A percentile compares a stretch with the other conserved stretches of the same genome.
phyloP scores from a whole-genome alignment of 257 asterid species.

The Salvia splendens region DNA sequence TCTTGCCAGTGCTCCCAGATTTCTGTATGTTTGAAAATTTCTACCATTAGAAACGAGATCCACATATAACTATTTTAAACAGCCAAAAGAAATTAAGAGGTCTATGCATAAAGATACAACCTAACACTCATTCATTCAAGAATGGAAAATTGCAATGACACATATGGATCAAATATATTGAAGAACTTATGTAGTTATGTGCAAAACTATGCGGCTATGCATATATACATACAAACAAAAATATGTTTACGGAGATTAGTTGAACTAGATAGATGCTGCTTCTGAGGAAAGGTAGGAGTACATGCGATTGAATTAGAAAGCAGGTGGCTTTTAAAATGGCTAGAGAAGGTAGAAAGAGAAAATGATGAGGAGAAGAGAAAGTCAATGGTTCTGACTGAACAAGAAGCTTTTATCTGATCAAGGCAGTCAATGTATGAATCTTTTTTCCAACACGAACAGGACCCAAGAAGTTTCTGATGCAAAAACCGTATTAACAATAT shows the following conservation, averaged over 20 bases:
- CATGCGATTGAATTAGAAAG: constrained; percentile 1
- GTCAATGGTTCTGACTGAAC: constrained; percentile 5
- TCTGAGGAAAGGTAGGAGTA: background rate
- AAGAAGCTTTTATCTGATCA: constrained; percentile 11
- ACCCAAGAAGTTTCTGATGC: background rate
- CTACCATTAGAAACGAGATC: constrained; percentile 1
- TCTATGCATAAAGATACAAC: background rate
- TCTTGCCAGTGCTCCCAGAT: constrained; percentile 64
- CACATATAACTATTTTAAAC: background rate
- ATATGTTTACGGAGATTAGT: background rate
- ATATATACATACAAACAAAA: background rate
- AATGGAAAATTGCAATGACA: constrained; percentile 6
- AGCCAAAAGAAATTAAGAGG: too few relatives aligned
- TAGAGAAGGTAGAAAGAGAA: constrained; percentile 5
- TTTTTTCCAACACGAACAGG: constrained; percentile 5
- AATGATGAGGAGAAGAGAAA: constrained; percentile 2
- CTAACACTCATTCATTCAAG: constrained; percentile 9
- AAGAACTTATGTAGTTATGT: background rate
- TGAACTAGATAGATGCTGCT: background rate
- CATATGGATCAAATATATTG: constrained; percentile 10
- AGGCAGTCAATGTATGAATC: background rate
- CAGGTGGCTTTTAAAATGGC: constrained; percentile 19
- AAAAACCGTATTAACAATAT: background rate
- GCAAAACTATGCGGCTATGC: too few relatives aligned
- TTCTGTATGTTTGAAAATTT: constrained; percentile 48